Evolutionary conservation across 768 basidiomycete genomes (phyloP), one percentile per base, ranked within the genome.

Genomic region (Trichaptum fuscoviolaceum): DNA sequence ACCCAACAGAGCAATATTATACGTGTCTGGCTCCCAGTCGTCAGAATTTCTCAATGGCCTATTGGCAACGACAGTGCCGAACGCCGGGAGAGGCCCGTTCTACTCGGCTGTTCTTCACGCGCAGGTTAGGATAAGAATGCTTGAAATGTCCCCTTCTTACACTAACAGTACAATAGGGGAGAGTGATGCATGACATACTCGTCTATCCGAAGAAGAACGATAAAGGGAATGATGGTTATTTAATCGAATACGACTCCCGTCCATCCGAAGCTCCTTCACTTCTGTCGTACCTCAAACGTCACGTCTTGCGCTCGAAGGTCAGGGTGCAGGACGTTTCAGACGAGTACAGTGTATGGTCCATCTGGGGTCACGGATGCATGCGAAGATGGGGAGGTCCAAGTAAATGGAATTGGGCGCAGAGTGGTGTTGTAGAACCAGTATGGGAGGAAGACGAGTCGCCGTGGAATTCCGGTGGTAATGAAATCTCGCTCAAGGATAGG

Each of bases 101-200:
- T 95, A 87, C 74, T 86, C 88, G 58, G 84, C 88, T 0, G 86
- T 95, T 73, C 78, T 95, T 18, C 89, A 92, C 73, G 89, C 93
- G 64, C 91, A 93, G 82, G 92, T 86, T 75, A 69, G 83, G 74
- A 52, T 18, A 26, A 15, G 6, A 57, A 34, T 36, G 9, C 15
- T 42, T 30, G 27, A 27, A 18, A 63, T 72, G 57, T 66, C 65
- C 30, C 26, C 34, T 57, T 63, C 20, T 26, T 60, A 36, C 60
- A 57, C 63, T 64, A 61, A 18, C 52, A 30, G 67, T 68, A 59
- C 65, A 26, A 34, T 65, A 96, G 95, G 96, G 96, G 57, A 85
- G 95, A 73, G 87, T 99, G 34, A 80, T 97, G 60, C 89, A 95
- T 73, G 96, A 98, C 75, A 78, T 90, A 63, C 95, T 99, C 77